Base-by-base conservation (phyloP, 2,329 filamentous ascomycete species). In the Colletotrichum tropicicola region DNA sequence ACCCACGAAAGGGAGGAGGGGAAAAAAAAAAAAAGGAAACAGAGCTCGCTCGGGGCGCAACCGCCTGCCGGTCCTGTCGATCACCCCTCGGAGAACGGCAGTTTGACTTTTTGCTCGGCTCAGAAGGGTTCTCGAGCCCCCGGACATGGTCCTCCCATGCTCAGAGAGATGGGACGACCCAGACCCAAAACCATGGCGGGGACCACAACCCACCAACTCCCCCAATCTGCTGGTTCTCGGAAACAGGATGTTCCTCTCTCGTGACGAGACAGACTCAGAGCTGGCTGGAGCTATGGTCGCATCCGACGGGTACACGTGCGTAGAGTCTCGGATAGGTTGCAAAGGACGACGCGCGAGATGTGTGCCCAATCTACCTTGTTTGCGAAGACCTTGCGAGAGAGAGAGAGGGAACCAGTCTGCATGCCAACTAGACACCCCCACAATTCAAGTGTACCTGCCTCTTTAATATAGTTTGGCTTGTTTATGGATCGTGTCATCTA, bases 241-340 rank as follows among this genome's bases (percentile, higher is more conserved):
- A n/a, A n/a, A n/a, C n/a, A n/a, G n/a, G n/a, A n/a, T n/a, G n/a
- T 13, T n/a, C 48, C 15, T 13, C 32, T 25, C 28, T 41, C 3
- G 6, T 41, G n/a, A 41, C 1, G 37, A 17, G 10, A 52, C 30
- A n/a, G 12, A 39, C 17, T 19, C 49, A 39, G 19, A 41, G 49
- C 45, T 15, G 21, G 21, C 32, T 30, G 49, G 2, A 44, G 52
- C 52, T 15, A 55, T 43, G 52, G 39, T 55, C n/a, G 27, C 13
- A 55, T 44, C 39, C 19, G 39, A 21, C 52, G 52, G 27, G 27
- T 55, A 55, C 39, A 45, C 52, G 52, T 55, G 52, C 52, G 52
- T 39, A 32, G n/a, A n/a, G n/a, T n/a, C n/a, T n/a, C n/a, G n/a
- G n/a, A n/a, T n/a, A n/a, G n/a, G n/a, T n/a, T n/a, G n/a, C n/a